A percentile compares a stretch with the other conserved stretches of the same genome.
phyloP scores from a whole-genome alignment of 2,329 filamentous ascomycete genomes.

The Talaromyces sp. region DNA sequence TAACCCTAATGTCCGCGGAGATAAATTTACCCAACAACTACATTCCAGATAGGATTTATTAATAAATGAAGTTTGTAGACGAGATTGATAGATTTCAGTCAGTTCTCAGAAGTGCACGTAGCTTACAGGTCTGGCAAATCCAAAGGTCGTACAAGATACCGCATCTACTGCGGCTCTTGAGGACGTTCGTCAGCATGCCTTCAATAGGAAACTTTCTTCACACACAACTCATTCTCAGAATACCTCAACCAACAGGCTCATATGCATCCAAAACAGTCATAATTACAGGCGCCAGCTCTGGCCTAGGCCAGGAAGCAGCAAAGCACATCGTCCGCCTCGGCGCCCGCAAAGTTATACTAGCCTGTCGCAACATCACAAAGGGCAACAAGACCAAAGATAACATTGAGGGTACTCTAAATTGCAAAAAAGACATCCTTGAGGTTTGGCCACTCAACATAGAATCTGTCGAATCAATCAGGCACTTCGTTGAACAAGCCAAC shows the following conservation, averaged over 20 bases:
- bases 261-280: conserved; percentile 39
- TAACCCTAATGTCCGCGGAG: conserved; percentile 2
- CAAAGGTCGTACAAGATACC: not conserved
- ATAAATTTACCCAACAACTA: not conserved
- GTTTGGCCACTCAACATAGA: conserved; percentile 8
- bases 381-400: not conserved
- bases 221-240: conserved; percentile 8
- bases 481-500: conserved; percentile 23
- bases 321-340: conserved; percentile 39
- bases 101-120: not conserved
- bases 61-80: not conserved
- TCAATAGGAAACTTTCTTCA: conserved; percentile 14
- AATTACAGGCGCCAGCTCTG: conserved; percentile 50
- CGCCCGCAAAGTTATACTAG: conserved; percentile 47
- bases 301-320: conserved; percentile 47
- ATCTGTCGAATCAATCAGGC: not conserved
- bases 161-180: not conserved
- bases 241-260: conserved; percentile 1
- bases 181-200: not conserved
- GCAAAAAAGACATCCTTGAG: not conserved
- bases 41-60: not conserved
- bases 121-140: not conserved
- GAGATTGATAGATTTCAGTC: not conserved
- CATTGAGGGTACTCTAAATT: not conserved
- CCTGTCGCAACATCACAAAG: conserved; percentile 35